Evolutionary conservation across 2,329 filamentous ascomycete species (phyloP), one percentile per base, ranked within the genome.

Genomic region (Emericellopsis cladophorae): DNA sequence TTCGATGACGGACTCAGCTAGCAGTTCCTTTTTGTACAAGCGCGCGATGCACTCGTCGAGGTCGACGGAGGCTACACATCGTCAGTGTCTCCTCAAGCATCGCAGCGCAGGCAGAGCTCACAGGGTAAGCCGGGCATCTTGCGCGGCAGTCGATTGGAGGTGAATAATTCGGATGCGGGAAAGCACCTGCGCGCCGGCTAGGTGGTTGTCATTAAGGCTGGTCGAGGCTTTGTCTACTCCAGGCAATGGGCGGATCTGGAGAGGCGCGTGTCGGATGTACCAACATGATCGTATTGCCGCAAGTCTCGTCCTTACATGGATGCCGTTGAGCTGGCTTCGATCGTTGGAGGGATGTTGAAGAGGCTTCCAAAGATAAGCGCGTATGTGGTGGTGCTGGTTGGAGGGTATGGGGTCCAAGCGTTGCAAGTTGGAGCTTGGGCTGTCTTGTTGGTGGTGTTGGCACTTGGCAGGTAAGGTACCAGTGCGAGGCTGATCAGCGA

Each of bases 21-120:
- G 78, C 45, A 98, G 77, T 62, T 96, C 92, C 61, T 95, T 95
- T 59, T 92, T 90, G 67, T 96, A 96, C 41, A 98, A 77, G 51
- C 90, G 84, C 59, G 86, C 80, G 66, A 98, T 96, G 67, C 92
- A 98, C 75, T 96, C 88, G 69, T 98, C 92, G 55, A 98, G 79
- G 64, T 98, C 90, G 66, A 98, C 89, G 65, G 87, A 95, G 53
- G 85, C 89, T 94, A 21, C n/a, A 35, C n/a, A 31, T 31, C 11
- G 31, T 40, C 15, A 37, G 37, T 31, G 31, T 11, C 37, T 16
- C 33, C 16, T 18, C 29, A 18, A 7, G 12, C n/a, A 16, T 31
- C 15, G 4, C 4, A 14, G 31, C 23, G 7, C 14, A 21, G 40
- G 33, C 37, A 23, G 15, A 36, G 55, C 68, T 57, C 60, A 76